Conservation (phyloP, 1,139 yeast genomes). For the Candida glucosophila region DNA sequence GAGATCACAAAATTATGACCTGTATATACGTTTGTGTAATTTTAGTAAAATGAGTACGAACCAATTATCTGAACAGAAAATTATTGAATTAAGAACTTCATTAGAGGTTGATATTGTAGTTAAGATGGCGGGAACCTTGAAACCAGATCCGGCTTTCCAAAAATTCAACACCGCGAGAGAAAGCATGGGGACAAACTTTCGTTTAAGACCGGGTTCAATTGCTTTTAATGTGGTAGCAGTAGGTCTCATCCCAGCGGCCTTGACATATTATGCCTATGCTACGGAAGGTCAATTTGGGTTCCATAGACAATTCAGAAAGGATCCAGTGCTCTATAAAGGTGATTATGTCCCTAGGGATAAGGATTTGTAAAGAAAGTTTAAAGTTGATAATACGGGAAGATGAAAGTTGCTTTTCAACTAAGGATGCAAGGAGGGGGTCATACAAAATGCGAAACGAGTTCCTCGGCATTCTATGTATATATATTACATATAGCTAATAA, state of each 20-base stretch:
- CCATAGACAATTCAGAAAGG: slow-evolving; percentile 28
- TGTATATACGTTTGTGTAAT: too few relatives aligned
- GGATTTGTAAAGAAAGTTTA: slow-evolving; percentile 38
- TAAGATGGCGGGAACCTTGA: slow-evolving; percentile 39
- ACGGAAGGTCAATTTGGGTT: slow-evolving; percentile 29
- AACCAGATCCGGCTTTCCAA: slow-evolving; percentile 36
- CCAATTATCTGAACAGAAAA: too few relatives aligned
- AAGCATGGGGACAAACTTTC: slow-evolving; percentile 33
- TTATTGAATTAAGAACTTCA: too few relatives aligned
- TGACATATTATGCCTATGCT: slow-evolving; percentile 28
- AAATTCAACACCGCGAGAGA: slow-evolving; percentile 38
- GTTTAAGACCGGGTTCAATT: slow-evolving; percentile 35
- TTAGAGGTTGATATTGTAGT: too few relatives aligned
- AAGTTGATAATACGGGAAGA: too few relatives aligned
- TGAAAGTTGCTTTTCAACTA: too few relatives aligned
- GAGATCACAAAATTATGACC: too few relatives aligned
- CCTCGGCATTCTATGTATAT: too few relatives aligned
- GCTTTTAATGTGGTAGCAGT: slow-evolving; percentile 26
- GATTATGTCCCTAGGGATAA: slow-evolving; percentile 39
- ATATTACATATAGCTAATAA: too few relatives aligned
- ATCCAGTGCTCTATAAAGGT: slow-evolving; percentile 25
- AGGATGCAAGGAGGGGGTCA: too few relatives aligned
- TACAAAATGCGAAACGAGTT: too few relatives aligned
- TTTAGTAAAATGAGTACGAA: too few relatives aligned
- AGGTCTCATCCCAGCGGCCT: slow-evolving; percentile 33